Percentiles rank a stretch among this genome's conserved stretches.
Conservation (phyloP, 768 basidiomycete species). For the Pleurotus giganteus region DNA sequence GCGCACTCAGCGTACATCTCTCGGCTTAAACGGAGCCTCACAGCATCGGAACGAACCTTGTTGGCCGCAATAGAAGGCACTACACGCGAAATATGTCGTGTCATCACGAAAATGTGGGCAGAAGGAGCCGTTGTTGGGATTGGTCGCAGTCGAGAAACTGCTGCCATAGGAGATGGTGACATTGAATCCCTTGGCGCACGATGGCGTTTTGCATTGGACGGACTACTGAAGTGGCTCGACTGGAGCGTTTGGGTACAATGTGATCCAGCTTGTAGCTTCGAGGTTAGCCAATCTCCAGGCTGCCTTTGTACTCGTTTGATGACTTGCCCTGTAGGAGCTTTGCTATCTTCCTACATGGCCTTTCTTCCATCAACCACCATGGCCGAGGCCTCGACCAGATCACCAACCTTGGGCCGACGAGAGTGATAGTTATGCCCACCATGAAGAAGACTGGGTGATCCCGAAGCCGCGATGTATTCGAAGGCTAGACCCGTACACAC, state of each 20-base stretch:
- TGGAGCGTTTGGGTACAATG: conserved; percentile 53
- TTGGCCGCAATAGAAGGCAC: conserved; percentile 31
- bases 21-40: conserved; percentile 15
- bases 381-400: not conserved
- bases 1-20: conserved; percentile 28
- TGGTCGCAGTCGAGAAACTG: conserved; percentile 5
- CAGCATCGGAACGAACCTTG: conserved; percentile 28
- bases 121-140: conserved; percentile 30
- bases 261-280: conserved; percentile 39
- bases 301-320: not conserved
- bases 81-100: conserved; percentile 43
- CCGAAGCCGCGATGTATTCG: conserved; percentile 3
- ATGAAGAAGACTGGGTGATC: conserved; percentile 5
- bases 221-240: conserved; percentile 49
- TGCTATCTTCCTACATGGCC: conserved; percentile 46
- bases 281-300: conserved; percentile 30
- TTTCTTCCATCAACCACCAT: conserved; percentile 20
- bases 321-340: conserved; percentile 30
- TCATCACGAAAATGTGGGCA: conserved; percentile 46
- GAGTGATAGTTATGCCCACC: not conserved
- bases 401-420: not conserved
- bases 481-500: conserved; percentile 1
- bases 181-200: conserved; percentile 10
- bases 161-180: not conserved
- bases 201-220: conserved; percentile 34